Evolutionary conservation across 805 yeast genomes (phyloP).

Genomic region (Yamadazyma nakazawae): DNA sequence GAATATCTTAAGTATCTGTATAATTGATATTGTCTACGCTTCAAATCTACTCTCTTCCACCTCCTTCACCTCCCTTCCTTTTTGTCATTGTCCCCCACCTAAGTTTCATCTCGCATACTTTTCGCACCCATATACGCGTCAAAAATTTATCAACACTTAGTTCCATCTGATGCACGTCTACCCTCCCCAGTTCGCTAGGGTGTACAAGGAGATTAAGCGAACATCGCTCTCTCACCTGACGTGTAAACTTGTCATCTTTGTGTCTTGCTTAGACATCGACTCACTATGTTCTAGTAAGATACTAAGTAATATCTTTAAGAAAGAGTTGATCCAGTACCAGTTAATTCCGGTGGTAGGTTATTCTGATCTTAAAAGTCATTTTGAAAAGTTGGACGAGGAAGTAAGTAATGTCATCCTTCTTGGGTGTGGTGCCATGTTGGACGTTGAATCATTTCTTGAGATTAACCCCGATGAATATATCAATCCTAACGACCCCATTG

Average conservation of each 20-base stretch:
- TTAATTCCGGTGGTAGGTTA: constrained; percentile 92
- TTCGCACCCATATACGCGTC: constrained; percentile 8
- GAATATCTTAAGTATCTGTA: too few relatives aligned
- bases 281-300: constrained; percentile 87
- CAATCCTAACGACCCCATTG: constrained; percentile 19
- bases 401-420: constrained; percentile 72
- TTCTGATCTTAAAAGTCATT: constrained; percentile 67
- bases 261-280: constrained; percentile 87
- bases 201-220: constrained; percentile 63
- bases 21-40: too few relatives aligned
- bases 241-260: constrained; percentile 82
- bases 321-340: constrained; percentile 82
- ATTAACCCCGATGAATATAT: constrained; percentile 55
- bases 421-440: constrained; percentile 94
- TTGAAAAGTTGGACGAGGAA: constrained; percentile 62
- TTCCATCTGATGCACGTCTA: constrained; percentile 60
- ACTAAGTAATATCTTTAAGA: constrained; percentile 64
- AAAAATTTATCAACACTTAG: neutral
- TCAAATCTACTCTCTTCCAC: neutral
- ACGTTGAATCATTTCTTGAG: constrained; percentile 70
- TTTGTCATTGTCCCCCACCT: neutral
- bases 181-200: constrained; percentile 62
- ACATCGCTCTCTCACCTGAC: constrained; percentile 90
- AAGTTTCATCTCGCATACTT: neutral
- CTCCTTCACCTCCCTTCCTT: neutral